Evolutionary conservation across 2,329 filamentous ascomycete genomes (phyloP).

Genomic region (Fusarium graminum): DNA sequence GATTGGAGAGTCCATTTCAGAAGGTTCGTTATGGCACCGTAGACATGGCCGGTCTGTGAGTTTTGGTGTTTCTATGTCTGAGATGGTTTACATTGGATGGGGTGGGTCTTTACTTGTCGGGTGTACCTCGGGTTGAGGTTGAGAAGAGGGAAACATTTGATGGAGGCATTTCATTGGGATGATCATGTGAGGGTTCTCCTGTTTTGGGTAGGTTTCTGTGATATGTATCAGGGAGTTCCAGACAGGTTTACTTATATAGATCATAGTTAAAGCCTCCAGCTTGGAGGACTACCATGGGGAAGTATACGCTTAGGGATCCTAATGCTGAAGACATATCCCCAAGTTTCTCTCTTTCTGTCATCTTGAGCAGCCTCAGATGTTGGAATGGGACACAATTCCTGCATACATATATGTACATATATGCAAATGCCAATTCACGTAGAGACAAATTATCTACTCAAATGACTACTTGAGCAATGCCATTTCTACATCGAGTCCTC

Average conservation of each 20-base stretch:
- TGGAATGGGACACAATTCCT: background rate
- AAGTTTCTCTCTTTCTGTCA: background rate
- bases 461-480: background rate
- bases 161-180: constrained; percentile 8
- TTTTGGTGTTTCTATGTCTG: constrained; percentile 19
- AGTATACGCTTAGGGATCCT: background rate
- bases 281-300: background rate
- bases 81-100: constrained; percentile 23
- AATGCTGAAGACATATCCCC: background rate
- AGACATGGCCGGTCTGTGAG: constrained; percentile 21
- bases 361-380: background rate
- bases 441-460: no score
- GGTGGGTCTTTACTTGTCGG: constrained; percentile 43
- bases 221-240: background rate
- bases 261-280: background rate
- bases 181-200: constrained; percentile 40
- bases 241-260: background rate
- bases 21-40: constrained; percentile 14
- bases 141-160: background rate
- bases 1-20: constrained; percentile 82
- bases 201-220: constrained; percentile 16
- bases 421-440: background rate
- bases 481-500: background rate
- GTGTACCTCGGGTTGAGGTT: constrained; percentile 41
- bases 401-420: background rate